phyloP scores from a whole-genome alignment of 257 asterid species.

The Solanum piurae region DNA sequence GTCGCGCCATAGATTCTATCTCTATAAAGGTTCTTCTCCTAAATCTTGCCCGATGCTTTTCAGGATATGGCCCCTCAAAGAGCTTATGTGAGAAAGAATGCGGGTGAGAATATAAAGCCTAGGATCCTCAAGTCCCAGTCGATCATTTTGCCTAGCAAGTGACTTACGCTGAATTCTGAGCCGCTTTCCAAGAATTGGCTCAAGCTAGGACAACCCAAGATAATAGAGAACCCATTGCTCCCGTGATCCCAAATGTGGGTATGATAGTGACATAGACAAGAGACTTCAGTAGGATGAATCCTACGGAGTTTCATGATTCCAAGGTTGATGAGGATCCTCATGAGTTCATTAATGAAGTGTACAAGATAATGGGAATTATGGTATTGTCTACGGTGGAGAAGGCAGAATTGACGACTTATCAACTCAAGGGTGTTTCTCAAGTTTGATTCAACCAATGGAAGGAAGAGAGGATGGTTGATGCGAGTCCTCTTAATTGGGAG shows the following conservation, averaged over 20 bases:
- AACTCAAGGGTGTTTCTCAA: background rate
- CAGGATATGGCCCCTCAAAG: background rate
- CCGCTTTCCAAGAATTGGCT: background rate
- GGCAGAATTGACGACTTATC: background rate
- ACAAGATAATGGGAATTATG: background rate
- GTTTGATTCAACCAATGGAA: background rate
- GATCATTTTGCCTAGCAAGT: no score
- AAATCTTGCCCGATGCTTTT: background rate
- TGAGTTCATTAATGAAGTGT: background rate
- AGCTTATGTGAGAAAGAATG: background rate
- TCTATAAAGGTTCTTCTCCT: background rate
- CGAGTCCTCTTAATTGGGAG: background rate
- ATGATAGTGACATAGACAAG: background rate
- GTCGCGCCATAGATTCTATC: background rate
- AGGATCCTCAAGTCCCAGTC: background rate
- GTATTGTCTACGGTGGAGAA: background rate
- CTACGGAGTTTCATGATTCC: background rate
- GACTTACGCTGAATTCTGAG: background rate
- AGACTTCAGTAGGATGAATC: background rate
- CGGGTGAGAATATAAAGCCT: background rate
- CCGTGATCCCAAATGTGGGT: background rate
- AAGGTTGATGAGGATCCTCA: background rate
- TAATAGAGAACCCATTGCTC: background rate
- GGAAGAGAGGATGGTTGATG: no score
- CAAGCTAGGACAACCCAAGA: background rate